Evolutionary conservation across 2,329 filamentous ascomycete species (phyloP), one percentile per base, ranked within the genome.

Genomic region (Aspergillus versicolor): DNA sequence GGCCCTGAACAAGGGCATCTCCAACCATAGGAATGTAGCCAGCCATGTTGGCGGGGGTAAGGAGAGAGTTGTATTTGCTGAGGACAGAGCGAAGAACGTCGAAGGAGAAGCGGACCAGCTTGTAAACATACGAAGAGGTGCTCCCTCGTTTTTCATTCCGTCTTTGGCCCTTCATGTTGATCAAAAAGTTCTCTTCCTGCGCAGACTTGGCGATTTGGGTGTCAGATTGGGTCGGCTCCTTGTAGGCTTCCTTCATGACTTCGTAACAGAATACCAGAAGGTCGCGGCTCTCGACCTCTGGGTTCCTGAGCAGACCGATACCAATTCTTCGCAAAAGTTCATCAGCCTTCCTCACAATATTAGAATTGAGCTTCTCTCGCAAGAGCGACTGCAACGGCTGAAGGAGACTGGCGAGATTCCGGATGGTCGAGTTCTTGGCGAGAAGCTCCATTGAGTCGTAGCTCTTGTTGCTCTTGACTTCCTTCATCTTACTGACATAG

Each of bases 401-500:
- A 50, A 97, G 82, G 4, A 99, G 84, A 49, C 88, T 84, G 47
- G 88, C 86, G 5, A 97, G 82, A 56, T 87, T 85, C 51, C 77
- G 80, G 22, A 97, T 81, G 1, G 92, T 93, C 2, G 91, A 88
- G 47, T 88, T 92, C 68, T 88, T 90, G 24, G 94, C 89, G 62
- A 97, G 82, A 15, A 97, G 81, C 73, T 97, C 93, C 88, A 97
- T 95, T 0, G 94, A 96, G 70, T 99, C 95, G 68, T 92, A 96
- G 70, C 92, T 97, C 80, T 97, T 99, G 80, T 90, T 97, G 74
- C 90, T 94, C 79, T 96, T 97, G 56, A 99, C 88, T 76, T 99
- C 94, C 74, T 95, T 96, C 88, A 95, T 97, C 74, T 93, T 90
- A 71, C 87, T 96, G 55, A 89, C 88, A 72, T 99, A 99, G 52